Conservation (phyloP, 2,329 filamentous ascomycete genomes). For the Aspergillus chevalieri region DNA sequence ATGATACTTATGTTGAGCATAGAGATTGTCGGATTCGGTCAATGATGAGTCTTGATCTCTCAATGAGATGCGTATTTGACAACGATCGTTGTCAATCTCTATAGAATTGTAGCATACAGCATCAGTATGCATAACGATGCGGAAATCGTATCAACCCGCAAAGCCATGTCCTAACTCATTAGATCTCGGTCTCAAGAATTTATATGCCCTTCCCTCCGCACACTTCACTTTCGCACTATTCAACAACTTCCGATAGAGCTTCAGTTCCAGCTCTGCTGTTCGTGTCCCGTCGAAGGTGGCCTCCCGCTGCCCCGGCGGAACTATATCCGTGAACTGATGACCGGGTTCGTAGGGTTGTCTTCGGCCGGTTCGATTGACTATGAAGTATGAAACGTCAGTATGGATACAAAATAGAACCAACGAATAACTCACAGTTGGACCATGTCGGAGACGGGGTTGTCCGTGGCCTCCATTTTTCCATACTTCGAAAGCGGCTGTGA, state of each 20-base stretch:
- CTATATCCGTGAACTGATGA: background rate
- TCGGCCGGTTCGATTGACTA: too few species aligned
- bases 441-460: background rate
- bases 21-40: too few species aligned
- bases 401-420: background rate
- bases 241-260: background rate
- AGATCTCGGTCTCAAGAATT: background rate
- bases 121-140: too few species aligned
- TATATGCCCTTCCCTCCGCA: background rate
- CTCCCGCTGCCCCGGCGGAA: background rate
- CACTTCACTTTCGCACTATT: background rate
- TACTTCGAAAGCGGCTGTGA: background rate
- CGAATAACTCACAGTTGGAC: background rate
- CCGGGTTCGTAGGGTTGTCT: background rate
- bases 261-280: background rate
- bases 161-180: background rate
- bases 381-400: too few species aligned
- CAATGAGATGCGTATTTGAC: too few species aligned
- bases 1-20: too few species aligned
- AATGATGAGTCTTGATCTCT: too few species aligned
- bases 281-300: background rate
- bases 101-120: too few species aligned
- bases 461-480: background rate
- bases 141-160: too few species aligned
- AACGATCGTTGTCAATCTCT: too few species aligned